Conservation (phyloP, 1,284 basidiomycete genomes). For the Coriolopsis trogii region DNA sequence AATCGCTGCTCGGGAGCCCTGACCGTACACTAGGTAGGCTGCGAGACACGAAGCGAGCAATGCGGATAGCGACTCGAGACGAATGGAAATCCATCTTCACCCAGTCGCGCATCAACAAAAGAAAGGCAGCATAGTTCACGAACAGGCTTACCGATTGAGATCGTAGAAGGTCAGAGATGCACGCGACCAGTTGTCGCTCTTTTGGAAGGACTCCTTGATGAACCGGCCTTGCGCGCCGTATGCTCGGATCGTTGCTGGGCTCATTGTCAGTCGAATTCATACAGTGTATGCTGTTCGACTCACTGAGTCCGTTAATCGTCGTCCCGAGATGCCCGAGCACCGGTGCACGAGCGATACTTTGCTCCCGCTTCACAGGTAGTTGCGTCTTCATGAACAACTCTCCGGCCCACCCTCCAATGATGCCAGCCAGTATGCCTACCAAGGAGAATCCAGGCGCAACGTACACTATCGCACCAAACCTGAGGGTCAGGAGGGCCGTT, state of each 20-base stretch:
- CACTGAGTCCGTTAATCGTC: conserved; percentile 63
- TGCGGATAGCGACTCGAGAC: neutral
- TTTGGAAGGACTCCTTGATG: conserved; percentile 41
- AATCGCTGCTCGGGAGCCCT: neutral
- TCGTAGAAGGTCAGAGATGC: conserved; percentile 52
- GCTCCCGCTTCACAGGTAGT: conserved; percentile 72
- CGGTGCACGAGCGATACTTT: conserved; percentile 67
- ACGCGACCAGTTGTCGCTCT: conserved; percentile 50
- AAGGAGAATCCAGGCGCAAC: conserved; percentile 44
- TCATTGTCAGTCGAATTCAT: neutral
- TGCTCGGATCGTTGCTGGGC: conserved; percentile 60
- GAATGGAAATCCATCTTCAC: neutral
- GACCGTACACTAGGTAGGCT: neutral
- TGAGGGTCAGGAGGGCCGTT: conserved; percentile 37
- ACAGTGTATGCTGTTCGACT: conserved; percentile 13
- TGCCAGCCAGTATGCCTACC: conserved; percentile 41
- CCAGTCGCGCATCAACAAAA: too few relatives aligned
- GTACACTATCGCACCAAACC: conserved; percentile 41
- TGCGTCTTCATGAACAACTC: conserved; percentile 69
- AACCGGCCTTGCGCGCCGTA: conserved; percentile 54
- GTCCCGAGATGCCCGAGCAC: conserved; percentile 72
- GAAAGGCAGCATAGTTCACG: too few relatives aligned
- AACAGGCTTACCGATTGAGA: conserved; percentile 55
- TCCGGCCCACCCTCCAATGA: conserved; percentile 45
- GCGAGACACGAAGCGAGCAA: neutral